Conservation (phyloP, 495 filamentous ascomycete species). For the Hypoxylon fragiforme region DNA sequence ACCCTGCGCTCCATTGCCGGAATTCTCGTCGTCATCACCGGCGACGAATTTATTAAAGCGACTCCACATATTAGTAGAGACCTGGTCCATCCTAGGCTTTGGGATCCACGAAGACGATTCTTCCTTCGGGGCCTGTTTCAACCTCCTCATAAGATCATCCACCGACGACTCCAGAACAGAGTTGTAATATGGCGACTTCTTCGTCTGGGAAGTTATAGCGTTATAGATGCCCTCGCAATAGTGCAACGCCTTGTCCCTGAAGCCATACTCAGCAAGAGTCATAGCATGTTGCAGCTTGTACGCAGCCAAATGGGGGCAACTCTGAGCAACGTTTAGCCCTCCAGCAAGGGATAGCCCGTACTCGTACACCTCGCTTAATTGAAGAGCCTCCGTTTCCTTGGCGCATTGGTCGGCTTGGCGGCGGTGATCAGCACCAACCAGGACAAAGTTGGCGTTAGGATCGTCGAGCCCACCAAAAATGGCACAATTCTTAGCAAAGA, state of each 20-base stretch:
- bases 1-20: constrained; percentile 60
- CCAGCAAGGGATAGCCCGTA: constrained; percentile 71
- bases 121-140: constrained; percentile 83
- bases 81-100: constrained; percentile 91
- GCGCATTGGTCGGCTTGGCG: constrained; percentile 65
- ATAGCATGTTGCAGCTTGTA: constrained; percentile 90
- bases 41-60: constrained; percentile 94
- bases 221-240: constrained; percentile 86
- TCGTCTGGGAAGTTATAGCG: constrained; percentile 81
- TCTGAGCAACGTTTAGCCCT: constrained; percentile 54
- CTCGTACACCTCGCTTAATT: constrained; percentile 93
- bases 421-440: constrained; percentile 81
- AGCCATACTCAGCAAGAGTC: constrained; percentile 80
- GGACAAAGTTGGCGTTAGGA: constrained; percentile 70
- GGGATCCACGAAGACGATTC: constrained; percentile 74
- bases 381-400: constrained; percentile 77
- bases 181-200: constrained; percentile 82
- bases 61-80: constrained; percentile 83
- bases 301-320: constrained; percentile 77
- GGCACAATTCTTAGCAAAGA: constrained; percentile 60
- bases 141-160: constrained; percentile 79
- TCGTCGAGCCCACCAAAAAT: constrained; percentile 86
- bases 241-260: constrained; percentile 77
- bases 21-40: constrained; percentile 75
- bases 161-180: constrained; percentile 69